Conservation (phyloP, 208 protist genomes). For the Herpetomonas samuelpessoai region DNA sequence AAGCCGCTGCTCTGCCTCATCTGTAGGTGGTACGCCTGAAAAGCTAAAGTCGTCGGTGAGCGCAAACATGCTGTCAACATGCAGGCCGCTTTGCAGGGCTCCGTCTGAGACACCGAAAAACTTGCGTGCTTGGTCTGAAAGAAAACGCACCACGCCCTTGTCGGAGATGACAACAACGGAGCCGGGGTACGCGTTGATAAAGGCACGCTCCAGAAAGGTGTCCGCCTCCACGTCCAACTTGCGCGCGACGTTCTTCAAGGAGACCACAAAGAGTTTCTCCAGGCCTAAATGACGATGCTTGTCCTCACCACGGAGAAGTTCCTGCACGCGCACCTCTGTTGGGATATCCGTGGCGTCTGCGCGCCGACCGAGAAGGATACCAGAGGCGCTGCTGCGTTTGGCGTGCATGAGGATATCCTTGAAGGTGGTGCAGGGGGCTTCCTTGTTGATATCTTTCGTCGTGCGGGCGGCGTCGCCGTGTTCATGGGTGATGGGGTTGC, state of each 20-base stretch:
- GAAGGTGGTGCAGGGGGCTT: too few species aligned
- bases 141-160: neutral
- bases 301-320: neutral
- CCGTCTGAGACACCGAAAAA: neutral
- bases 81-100: neutral
- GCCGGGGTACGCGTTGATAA: constrained; percentile 5
- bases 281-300: neutral
- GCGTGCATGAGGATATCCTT: neutral
- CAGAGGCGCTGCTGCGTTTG: neutral
- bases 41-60: too few species aligned
- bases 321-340: neutral
- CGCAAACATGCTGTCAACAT: neutral
- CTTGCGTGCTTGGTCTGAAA: neutral
- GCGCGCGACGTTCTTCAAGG: neutral
- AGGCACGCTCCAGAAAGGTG: neutral
- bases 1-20: too few species aligned
- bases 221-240: neutral
- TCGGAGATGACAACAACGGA: neutral
- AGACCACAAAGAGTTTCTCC: constrained; percentile 3
- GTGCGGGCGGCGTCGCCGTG: too few species aligned
- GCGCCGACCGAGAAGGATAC: neutral
- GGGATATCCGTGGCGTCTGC: neutral
- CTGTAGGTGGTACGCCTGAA: too few species aligned
- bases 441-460: too few species aligned
- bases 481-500: too few species aligned